Evolutionary conservation across 352 stramenopile species (phyloP).

Genomic region (Pythium rishiriense): DNA sequence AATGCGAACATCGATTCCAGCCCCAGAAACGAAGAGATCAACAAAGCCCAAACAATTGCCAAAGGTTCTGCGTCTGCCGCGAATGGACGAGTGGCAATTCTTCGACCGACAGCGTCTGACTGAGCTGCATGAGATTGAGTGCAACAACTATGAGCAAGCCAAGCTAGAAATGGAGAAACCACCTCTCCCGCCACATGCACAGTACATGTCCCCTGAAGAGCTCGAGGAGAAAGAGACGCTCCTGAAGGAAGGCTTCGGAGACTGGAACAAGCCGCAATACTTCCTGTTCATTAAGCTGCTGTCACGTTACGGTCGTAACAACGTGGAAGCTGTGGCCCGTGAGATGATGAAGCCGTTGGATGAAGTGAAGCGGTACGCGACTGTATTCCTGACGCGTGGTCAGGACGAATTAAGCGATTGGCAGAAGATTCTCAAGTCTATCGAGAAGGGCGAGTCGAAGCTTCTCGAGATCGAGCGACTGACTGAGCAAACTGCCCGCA

Average conservation of each 20-base stretch:
- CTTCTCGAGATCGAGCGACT: slow-evolving; percentile 85
- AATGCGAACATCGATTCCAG: slow-evolving; percentile 57
- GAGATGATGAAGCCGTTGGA: slow-evolving; percentile 85
- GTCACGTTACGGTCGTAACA: slow-evolving; percentile 72
- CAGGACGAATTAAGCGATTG: slow-evolving; percentile 78
- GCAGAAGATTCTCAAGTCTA: slow-evolving; percentile 85
- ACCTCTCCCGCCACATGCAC: slow-evolving; percentile 60
- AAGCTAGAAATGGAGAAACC: slow-evolving; percentile 80
- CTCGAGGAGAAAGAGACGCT: slow-evolving; percentile 92
- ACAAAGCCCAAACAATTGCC: slow-evolving; percentile 79
- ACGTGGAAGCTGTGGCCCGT: slow-evolving; percentile 73
- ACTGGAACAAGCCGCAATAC: slow-evolving; percentile 90
- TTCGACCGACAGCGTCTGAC: slow-evolving; percentile 80
- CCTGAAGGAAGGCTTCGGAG: slow-evolving; percentile 78
- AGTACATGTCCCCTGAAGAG: slow-evolving; percentile 85
- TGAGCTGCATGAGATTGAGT: slow-evolving; percentile 85
- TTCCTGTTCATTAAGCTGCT: slow-evolving; percentile 87
- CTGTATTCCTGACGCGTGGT: slow-evolving; percentile 66
- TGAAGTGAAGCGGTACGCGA: slow-evolving; percentile 68
- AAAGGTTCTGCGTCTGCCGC: slow-evolving; percentile 74
- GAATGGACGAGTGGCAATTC: slow-evolving; percentile 90
- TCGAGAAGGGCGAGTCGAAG: slow-evolving; percentile 88
- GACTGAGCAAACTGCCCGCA: slow-evolving; percentile 70
- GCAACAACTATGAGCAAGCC: slow-evolving; percentile 72
- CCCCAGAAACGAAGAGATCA: slow-evolving; percentile 47